Evolutionary conservation across 306 rosid species (phyloP), one percentile per base, ranked within the genome.

Genomic region (Comarum palustre): DNA sequence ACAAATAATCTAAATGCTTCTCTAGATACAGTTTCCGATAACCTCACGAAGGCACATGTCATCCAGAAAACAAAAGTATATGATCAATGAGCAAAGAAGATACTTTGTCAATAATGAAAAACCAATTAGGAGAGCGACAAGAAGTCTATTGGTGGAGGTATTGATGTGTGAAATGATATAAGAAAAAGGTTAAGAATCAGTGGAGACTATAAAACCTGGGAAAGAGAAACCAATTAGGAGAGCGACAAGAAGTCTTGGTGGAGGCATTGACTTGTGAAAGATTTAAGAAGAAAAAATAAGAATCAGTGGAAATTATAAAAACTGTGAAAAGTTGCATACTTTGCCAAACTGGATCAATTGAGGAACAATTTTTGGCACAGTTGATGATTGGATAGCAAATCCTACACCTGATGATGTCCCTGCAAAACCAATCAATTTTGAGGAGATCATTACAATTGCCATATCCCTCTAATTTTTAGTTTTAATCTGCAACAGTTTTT

Each of bases 321-420:
- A 64, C 15, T 17, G 52, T 12, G 71, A 36, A 69, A 36, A 4
- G 64, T 46, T 25, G 76, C 85, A 77, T 77, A 91, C 97, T 77
- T 84, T 94, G 72, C 99, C 92, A 55, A 86, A 88, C 67, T 87
- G 89, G 82, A 94, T 94, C 84, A 94, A 78, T 78, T 91, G 99
- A 55, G 97, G 96, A 71, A 87, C 89, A 59, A 91, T 91, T 80
- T 86, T 85, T 57, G 70, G 79, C 32, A 91, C 99, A 58, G 97
- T 88, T 74, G 89, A 84, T 68, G 97, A 91, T 60, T 92, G 99
- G 84, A 94, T 91, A 55, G 99, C 99, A 85, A 94, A 94, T 71
- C 99, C 99, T 47, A 94, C 99, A 64, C 97, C 96, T 29, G 99
- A 97, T 54, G 99, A 94, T 73, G 97, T 94, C 55, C 99, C 99